These are phyloP conservation scores for Globisporangium canariense DNA, from an alignment of 352 stramenopile genomes.

Conservation along the genomic window DNA sequence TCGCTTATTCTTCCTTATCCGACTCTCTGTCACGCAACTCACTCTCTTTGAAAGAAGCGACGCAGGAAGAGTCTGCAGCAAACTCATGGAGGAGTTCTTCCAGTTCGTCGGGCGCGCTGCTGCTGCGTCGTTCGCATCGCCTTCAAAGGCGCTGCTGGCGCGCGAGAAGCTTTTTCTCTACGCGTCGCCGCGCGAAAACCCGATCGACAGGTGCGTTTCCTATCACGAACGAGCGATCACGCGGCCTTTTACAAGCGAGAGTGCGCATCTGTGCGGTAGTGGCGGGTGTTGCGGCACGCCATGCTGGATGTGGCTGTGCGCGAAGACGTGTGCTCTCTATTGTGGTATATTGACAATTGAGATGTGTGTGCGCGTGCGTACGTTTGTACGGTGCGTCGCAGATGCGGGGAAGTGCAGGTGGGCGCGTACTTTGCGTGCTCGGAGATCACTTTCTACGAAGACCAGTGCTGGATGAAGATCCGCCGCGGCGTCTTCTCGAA, in stretches of 20 bases:
- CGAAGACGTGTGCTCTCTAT: neutral
- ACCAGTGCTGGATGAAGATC: slow-evolving; percentile 78
- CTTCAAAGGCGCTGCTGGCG: slow-evolving; percentile 25
- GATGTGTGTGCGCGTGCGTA: neutral
- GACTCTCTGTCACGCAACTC: neutral
- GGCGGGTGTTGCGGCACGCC: too few relatives aligned
- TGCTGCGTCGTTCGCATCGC: slow-evolving; percentile 16
- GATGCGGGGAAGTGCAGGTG: slow-evolving; percentile 48
- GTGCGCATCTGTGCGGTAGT: neutral
- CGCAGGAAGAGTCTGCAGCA: neutral
- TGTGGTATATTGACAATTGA: neutral
- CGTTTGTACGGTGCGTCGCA: slow-evolving; percentile 6
- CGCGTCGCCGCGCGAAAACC: slow-evolving; percentile 49
- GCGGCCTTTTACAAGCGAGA: neutral
- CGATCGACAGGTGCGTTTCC: slow-evolving; percentile 42
- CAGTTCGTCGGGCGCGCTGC: slow-evolving; percentile 47
- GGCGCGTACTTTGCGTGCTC: slow-evolving; percentile 73
- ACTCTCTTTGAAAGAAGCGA: neutral
- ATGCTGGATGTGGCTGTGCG: neutral
- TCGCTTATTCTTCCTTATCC: too few relatives aligned
- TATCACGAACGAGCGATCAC: neutral
- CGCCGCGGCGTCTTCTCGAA: slow-evolving; percentile 75
- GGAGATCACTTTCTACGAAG: slow-evolving; percentile 40
- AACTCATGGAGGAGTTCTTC: slow-evolving; percentile 67
- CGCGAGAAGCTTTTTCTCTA: slow-evolving; percentile 61